A percentile compares a stretch with the other conserved stretches of the same genome.
Conservation (phyloP, 2,329 filamentous ascomycete genomes). For the Dactylellina cionopaga region DNA sequence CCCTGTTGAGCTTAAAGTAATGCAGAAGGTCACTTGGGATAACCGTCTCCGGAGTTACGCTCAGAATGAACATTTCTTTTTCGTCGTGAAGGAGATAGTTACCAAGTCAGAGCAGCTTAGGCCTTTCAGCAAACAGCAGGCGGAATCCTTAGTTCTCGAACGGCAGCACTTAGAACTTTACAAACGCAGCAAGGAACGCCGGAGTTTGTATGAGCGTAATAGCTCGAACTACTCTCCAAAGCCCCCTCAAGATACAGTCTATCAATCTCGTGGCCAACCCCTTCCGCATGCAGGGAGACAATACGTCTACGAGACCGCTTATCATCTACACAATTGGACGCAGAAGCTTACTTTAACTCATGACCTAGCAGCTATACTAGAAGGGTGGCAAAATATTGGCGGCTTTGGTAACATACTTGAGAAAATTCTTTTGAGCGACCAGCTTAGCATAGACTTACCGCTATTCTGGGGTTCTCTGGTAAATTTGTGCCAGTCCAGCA, state of each 20-base stretch:
- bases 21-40: constrained; percentile 66
- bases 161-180: constrained; percentile 30
- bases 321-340: constrained; percentile 25
- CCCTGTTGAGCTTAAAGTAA: constrained; percentile 60
- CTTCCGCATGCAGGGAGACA: not conserved
- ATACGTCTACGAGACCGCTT: constrained; percentile 12
- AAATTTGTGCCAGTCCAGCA: constrained; percentile 48
- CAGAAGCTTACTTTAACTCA: constrained; percentile 10
- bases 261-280: constrained; percentile 14
- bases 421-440: constrained; percentile 35
- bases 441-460: constrained; percentile 28
- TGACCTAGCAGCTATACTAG: constrained; percentile 19
- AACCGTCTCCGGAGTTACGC: constrained; percentile 60
- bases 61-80: constrained; percentile 64
- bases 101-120: constrained; percentile 57
- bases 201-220: constrained; percentile 36
- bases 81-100: constrained; percentile 60
- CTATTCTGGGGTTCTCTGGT: constrained; percentile 41
- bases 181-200: not conserved
- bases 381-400: constrained; percentile 36
- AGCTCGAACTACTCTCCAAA: constrained; percentile 8
- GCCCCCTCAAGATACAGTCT: not conserved
- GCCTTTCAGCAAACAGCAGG: constrained; percentile 57
- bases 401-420: constrained; percentile 30
- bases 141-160: not conserved